Conservation (phyloP, 129 eudicot genomes). For the Tagetes erecta region DNA sequence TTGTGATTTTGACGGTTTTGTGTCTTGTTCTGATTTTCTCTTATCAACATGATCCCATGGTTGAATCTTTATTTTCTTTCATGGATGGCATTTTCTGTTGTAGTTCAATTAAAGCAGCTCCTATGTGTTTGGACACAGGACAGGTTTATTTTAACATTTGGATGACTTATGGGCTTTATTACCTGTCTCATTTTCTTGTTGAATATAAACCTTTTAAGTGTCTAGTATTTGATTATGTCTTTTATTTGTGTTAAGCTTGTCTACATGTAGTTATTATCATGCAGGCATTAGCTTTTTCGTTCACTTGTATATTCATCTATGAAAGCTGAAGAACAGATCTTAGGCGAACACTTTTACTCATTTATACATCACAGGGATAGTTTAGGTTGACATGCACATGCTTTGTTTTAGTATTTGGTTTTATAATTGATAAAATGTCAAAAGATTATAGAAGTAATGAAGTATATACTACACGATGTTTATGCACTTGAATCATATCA, state of each 20-base stretch:
- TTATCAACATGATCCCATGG: neutral
- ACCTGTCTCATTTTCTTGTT: neutral
- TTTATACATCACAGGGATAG: too few species aligned
- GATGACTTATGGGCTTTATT: neutral
- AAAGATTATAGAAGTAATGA: too few species aligned
- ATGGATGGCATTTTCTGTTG: neutral
- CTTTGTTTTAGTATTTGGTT: too few species aligned
- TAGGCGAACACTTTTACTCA: too few species aligned
- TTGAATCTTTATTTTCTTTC: neutral
- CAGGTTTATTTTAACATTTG: neutral
- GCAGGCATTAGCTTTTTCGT: neutral
- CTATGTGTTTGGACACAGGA: neutral
- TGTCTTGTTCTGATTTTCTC: neutral
- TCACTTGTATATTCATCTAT: neutral
- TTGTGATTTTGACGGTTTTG: slow-evolving; percentile 5
- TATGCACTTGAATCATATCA: too few species aligned
- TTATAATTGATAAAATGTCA: too few species aligned
- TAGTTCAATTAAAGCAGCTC: neutral
- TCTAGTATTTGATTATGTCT: neutral
- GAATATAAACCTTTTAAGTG: neutral
- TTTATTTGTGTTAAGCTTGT: neutral
- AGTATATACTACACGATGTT: too few species aligned
- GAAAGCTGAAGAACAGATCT: neutral
- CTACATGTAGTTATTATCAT: neutral
- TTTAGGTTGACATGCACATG: too few species aligned